Percentiles rank a stretch among this genome's conserved stretches.
These are phyloP conservation scores for Candida glucosophila DNA, from an alignment of 1,139 yeast species.

Conservation along the genomic window DNA sequence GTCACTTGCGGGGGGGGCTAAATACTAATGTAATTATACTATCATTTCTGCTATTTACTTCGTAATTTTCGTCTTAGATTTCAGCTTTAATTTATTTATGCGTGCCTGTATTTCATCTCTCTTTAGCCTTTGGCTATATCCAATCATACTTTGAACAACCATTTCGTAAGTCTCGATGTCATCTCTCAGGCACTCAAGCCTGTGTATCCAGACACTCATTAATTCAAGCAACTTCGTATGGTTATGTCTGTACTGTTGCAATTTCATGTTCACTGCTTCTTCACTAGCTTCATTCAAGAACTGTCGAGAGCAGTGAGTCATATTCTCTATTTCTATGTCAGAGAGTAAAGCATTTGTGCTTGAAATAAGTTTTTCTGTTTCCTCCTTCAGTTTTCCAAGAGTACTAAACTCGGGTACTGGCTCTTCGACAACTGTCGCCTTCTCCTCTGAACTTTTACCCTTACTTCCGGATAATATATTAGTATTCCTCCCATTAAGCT, in stretches of 20 bases:
- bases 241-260: slow-evolving; percentile 19
- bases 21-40: no score
- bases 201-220: slow-evolving; percentile 42
- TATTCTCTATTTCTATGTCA: slow-evolving; percentile 25
- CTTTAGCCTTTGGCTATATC: slow-evolving; percentile 53
- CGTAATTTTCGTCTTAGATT: slow-evolving; percentile 7
- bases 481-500: slow-evolving; percentile 15
- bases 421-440: slow-evolving; percentile 18
- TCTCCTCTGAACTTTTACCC: not conserved
- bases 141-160: slow-evolving; percentile 64
- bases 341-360: slow-evolving; percentile 21
- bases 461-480: slow-evolving; percentile 16
- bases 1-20: no score
- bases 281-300: slow-evolving; percentile 12
- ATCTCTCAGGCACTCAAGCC: slow-evolving; percentile 30
- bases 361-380: slow-evolving; percentile 10
- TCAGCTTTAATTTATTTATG: slow-evolving; percentile 19
- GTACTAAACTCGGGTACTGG: slow-evolving; percentile 29
- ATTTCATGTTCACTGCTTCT: slow-evolving; percentile 18
- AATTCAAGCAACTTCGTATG: slow-evolving; percentile 23
- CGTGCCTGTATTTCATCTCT: slow-evolving; percentile 39
- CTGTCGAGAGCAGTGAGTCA: slow-evolving; percentile 23
- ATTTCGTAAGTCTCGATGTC: slow-evolving; percentile 61
- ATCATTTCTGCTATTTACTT: no score
- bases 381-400: slow-evolving; percentile 50